Conservation (phyloP, 768 basidiomycete species). For the Hericium erinaceus region DNA sequence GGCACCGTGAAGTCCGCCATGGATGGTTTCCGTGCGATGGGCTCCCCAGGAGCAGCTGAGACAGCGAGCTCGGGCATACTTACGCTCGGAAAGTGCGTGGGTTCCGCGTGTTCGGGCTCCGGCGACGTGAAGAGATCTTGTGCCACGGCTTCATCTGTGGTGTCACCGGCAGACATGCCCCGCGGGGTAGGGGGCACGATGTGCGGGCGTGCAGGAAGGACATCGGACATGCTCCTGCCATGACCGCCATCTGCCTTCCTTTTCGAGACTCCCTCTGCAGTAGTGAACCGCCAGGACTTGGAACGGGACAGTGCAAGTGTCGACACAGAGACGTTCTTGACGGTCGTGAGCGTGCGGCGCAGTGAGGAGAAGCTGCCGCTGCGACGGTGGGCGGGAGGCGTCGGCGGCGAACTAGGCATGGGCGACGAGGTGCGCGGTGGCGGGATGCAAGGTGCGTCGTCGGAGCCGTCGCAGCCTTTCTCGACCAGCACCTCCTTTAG, state of each 20-base stretch:
- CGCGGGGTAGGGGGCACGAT: not conserved
- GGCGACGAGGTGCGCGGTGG: not conserved
- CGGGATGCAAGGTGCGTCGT: not conserved
- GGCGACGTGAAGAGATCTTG: not conserved
- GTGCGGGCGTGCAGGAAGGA: not conserved
- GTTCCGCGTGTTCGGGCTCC: not conserved
- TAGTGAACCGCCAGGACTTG: not conserved
- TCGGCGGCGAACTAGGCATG: not conserved
- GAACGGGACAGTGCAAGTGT: conserved; percentile 2
- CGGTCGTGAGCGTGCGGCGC: not conserved
- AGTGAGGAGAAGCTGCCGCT: not conserved
- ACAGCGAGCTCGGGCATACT: not conserved
- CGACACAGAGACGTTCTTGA: conserved; percentile 4
- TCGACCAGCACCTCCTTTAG: not conserved
- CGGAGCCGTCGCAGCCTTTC: conserved; percentile 1
- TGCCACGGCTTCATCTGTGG: not conserved
- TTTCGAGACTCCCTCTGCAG: not conserved
- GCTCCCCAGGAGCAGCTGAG: not conserved
- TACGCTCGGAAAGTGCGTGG: not conserved
- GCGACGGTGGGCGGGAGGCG: not conserved
- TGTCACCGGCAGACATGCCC: not conserved
- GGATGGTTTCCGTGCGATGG: not conserved
- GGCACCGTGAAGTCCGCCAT: conserved; percentile 43
- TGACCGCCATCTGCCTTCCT: conserved; percentile 4
- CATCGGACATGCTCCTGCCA: conserved; percentile 5